A percentile compares a stretch with the other conserved stretches of the same genome.
Evolutionary conservation across 805 yeast genomes (phyloP).

Genomic region (Cyberlindnera bimundalis): DNA sequence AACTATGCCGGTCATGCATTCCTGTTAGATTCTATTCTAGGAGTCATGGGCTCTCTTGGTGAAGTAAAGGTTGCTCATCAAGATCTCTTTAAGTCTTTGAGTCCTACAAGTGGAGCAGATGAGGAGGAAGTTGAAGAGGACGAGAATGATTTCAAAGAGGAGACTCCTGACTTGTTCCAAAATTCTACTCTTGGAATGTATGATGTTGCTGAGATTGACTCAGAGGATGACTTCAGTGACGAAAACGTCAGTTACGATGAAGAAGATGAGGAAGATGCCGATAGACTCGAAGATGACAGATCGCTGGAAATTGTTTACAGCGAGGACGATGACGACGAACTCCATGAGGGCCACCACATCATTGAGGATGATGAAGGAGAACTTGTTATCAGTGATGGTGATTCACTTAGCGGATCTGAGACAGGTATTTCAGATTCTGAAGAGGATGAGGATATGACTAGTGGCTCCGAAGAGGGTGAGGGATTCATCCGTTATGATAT

Average conservation of each 20-base stretch:
- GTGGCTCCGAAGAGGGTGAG: slow-evolving; percentile 8
- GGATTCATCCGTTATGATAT: slow-evolving; percentile 15
- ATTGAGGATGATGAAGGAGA: slow-evolving; percentile 30
- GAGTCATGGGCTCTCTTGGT: slow-evolving; percentile 56
- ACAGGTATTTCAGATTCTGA: slow-evolving; percentile 17
- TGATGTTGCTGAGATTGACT: slow-evolving; percentile 71
- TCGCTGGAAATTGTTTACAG: slow-evolving; percentile 31
- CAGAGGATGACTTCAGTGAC: slow-evolving; percentile 57
- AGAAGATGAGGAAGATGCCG: slow-evolving; percentile 37
- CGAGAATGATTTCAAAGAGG: slow-evolving; percentile 60
- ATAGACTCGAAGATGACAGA: slow-evolving; percentile 18
- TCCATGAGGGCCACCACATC: slow-evolving; percentile 30
- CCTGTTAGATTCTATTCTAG: slow-evolving; percentile 55
- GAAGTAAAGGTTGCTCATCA: slow-evolving; percentile 54
- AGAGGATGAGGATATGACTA: slow-evolving; percentile 19
- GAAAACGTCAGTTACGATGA: slow-evolving; percentile 46
- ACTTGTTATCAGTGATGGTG: slow-evolving; percentile 18
- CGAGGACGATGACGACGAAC: slow-evolving; percentile 33
- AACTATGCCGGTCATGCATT: slow-evolving; percentile 65
- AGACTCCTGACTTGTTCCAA: slow-evolving; percentile 76
- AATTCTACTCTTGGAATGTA: slow-evolving; percentile 95
- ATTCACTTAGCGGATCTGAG: slow-evolving; percentile 17
- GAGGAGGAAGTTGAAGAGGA: slow-evolving; percentile 54
- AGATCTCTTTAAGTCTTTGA: slow-evolving; percentile 49
- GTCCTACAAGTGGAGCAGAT: slow-evolving; percentile 38